Base-by-base conservation (phyloP, 176 grass and related monocot species). In the Puccinellia tenuiflora region DNA sequence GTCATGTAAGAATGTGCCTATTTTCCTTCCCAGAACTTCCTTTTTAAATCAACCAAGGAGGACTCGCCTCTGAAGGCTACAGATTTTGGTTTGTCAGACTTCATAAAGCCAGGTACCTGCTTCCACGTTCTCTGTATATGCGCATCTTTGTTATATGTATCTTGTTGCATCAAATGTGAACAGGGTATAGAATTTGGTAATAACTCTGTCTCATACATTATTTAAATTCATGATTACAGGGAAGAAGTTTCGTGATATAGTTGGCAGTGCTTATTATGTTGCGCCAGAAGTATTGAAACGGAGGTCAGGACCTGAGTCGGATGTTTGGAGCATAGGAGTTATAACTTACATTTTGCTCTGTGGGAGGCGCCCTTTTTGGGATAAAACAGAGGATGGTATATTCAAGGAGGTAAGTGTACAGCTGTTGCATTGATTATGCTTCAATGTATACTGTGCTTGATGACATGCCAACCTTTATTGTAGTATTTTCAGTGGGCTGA, bases 271-370 rank as follows among this genome's bases (percentile, higher is more conserved):
- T 5, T 38, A 38, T 38, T 38, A 38, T 38, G 37, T 6, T 38
- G 37, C 37, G 7, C 4, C 37, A 38, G 37, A 5, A 38, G 37
- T 38, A 6, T 38, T 5, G 7, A 38, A 38, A 38, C 37, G 37
- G 5, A 3, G 7, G 37, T 38, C 37, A 38, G 37, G 37, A 38
- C 37, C 2, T 48, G 93, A 96, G 68, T 99, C 96, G 17, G 96
- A 99, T 77, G 96, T 99, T 79, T 99, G 96, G 96, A 99, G 96
- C 81, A 99, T 99, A 92, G 96, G 96, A 62, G 96, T 99, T 25
- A 99, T 99, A 86, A 96, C 96, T 46, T 99, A 99, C 68, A 99
- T 99, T 88, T 86, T 99, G 83, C 93, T 99, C 26, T 99, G 96
- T 91, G 96, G 96, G 60, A 93, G 88, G 79, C 96, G 91, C 3